Base-by-base conservation (phyloP, 768 basidiomycete genomes). In the Tylopilus vinaceipallidus region DNA sequence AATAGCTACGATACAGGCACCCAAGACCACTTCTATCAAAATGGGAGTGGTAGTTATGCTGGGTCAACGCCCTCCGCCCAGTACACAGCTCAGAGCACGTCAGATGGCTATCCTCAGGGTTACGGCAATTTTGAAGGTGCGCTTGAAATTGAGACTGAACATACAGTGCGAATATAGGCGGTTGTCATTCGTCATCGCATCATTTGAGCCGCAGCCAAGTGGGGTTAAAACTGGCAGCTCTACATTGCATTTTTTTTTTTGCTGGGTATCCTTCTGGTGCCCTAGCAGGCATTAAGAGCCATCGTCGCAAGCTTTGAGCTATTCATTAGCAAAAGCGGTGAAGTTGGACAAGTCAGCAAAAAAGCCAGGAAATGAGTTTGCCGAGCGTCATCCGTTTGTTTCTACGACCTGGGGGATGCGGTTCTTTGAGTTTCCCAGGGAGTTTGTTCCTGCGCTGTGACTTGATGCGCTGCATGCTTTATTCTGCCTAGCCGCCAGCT, bases 121-220 rank as follows among this genome's bases (percentile, higher is more conserved):
- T 86, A 79, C 69, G 81, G 79, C 72, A 79, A 68, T 59, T 74
- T 72, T 74, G 88, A 91, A 91, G 89, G 89, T 92, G 81, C 88
- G 89, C 88, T 84, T 73, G 76, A 80, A 63, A 69, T 81, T 83
- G 72, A 83, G 79, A 81, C 75, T 81, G 67, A 79, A 67, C 60
- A 62, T 63, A 49, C 67, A 66, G 67, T 62, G 71, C 68, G 66
- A 75, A 69, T 64, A 70, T 61, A 73, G 73, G 73, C 69, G 71
- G 69, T 65, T 65, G 38, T 57, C 47, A 55, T 53, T 51, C 54
- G 43, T 62, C 60, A 57, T 60, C 53, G 66, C 67, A 69, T 65
- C 66, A 47, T 56, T 64, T 68, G 59, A 67, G 67, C 69, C 73
- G 71, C 75, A 66, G 73, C 66, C 71, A 68, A 76, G 74, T 12